Conservation (phyloP, 768 basidiomycete species). For the Lactifluus volemus region DNA sequence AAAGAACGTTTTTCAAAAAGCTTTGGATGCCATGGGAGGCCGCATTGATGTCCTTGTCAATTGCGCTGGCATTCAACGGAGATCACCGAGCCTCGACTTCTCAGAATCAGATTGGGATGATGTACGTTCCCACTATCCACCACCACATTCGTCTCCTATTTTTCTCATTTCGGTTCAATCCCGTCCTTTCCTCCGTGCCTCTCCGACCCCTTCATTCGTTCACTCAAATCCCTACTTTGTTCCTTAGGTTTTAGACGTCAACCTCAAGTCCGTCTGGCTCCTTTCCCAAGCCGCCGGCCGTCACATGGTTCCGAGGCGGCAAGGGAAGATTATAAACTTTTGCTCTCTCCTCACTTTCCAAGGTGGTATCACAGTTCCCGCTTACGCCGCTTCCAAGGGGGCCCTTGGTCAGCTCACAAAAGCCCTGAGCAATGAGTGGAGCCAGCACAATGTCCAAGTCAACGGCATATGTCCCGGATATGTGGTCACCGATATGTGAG, state of each 20-base stretch:
- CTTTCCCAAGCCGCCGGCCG: constrained; percentile 79
- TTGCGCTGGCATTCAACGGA: constrained; percentile 55
- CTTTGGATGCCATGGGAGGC: constrained; percentile 42
- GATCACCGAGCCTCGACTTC: constrained; percentile 56
- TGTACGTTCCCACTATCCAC: constrained; percentile 31
- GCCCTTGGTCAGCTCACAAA: constrained; percentile 81
- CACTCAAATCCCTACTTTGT: constrained; percentile 3
- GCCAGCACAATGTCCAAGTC: constrained; percentile 77
- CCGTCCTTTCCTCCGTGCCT: constrained; percentile 2
- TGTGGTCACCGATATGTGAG: constrained; percentile 80
- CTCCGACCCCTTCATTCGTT: constrained; percentile 11
- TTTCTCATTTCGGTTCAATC: constrained; percentile 4
- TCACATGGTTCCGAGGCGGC: constrained; percentile 73
- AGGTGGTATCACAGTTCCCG: constrained; percentile 68
- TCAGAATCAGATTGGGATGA: constrained; percentile 64
- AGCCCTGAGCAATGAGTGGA: constrained; percentile 92
- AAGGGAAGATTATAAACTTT: constrained; percentile 69
- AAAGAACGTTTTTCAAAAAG: constrained; percentile 38
- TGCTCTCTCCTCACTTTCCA: constrained; percentile 30
- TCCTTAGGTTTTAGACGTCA: constrained; percentile 68
- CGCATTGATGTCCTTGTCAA: constrained; percentile 59
- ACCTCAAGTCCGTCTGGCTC: constrained; percentile 82
- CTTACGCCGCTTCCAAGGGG: constrained; percentile 88
- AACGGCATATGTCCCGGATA: constrained; percentile 87
- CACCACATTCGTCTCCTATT: constrained; percentile 1